Evolutionary conservation across 768 basidiomycete species (phyloP).

Genomic region (Ramaria sp.): DNA sequence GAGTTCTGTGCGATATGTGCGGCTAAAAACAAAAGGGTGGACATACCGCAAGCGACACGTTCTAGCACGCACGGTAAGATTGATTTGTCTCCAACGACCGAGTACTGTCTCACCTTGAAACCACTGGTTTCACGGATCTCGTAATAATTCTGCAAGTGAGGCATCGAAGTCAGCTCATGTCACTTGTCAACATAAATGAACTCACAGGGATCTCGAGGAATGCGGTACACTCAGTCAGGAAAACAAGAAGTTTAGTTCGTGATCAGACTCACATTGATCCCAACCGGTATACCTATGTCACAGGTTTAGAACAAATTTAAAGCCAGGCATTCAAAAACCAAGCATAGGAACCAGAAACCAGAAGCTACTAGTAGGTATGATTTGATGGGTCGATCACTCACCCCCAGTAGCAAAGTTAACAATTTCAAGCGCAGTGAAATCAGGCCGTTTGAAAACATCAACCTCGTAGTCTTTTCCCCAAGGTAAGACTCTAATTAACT

Average conservation of each 20-base stretch:
- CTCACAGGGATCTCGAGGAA: constrained; percentile 47
- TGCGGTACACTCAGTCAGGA: constrained; percentile 3
- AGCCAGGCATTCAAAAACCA: not conserved
- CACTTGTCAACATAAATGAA: not conserved
- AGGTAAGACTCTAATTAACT: constrained; percentile 69
- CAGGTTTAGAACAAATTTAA: not conserved
- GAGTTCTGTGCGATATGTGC: not conserved
- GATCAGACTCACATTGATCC: constrained; percentile 57
- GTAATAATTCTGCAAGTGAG: constrained; percentile 54
- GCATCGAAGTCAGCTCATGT: not conserved
- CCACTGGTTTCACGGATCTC: constrained; percentile 71
- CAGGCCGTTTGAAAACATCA: constrained; percentile 68
- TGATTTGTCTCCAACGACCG: not conserved
- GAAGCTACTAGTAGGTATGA: not conserved
- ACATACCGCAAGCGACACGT: constrained; percentile 71
- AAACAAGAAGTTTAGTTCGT: constrained; percentile 2
- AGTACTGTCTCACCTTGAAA: constrained; percentile 40
- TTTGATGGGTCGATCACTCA: constrained; percentile 18
- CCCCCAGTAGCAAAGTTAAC: constrained; percentile 78
- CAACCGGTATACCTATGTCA: constrained; percentile 62
- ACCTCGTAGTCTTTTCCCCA: constrained; percentile 53
- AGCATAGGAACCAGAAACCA: not conserved
- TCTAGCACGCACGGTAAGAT: constrained; percentile 20
- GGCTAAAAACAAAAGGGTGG: not conserved
- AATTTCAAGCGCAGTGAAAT: constrained; percentile 79